Evolutionary conservation across 2,329 filamentous ascomycete genomes (phyloP).

Genomic region (Pseudofabraea citricarpa): DNA sequence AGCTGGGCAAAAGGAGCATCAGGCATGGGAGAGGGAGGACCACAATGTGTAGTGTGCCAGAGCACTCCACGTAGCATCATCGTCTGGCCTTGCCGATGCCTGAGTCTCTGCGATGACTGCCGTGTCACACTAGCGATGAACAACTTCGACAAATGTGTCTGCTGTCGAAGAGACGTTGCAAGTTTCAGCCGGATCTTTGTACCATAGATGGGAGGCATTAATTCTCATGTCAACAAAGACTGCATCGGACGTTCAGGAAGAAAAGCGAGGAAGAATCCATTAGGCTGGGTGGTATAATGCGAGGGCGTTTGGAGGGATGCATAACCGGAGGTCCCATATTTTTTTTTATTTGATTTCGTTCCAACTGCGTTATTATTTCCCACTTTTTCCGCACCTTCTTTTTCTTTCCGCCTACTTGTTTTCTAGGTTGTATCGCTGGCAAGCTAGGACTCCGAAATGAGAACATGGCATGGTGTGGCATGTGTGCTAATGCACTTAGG

Average conservation of each 20-base stretch:
- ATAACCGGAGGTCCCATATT: too few species aligned
- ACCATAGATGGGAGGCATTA: constrained; percentile 38
- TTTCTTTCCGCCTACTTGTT: not conserved
- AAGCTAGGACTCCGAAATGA: too few species aligned
- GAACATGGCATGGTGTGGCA: too few species aligned
- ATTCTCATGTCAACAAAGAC: not conserved
- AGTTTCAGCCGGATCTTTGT: constrained; percentile 92
- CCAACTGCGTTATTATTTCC: not conserved
- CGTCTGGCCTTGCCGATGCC: constrained; percentile 92
- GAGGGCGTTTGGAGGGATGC: too few species aligned
- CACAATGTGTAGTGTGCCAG: constrained; percentile 92
- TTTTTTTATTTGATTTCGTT: not conserved
- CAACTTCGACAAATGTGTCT: constrained; percentile 95
- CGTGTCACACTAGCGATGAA: constrained; percentile 91
- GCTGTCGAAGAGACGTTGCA: constrained; percentile 80
- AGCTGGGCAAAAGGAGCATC: constrained; percentile 68
- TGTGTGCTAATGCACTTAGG: too few species aligned
- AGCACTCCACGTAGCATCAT: constrained; percentile 80
- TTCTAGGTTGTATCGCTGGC: too few species aligned
- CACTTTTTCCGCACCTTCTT: constrained; percentile 5
- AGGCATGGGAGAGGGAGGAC: constrained; percentile 68
- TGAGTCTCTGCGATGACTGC: constrained; percentile 93
- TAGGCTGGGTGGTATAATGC: too few species aligned
- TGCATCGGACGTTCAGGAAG: too few species aligned
- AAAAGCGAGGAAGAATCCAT: too few species aligned